These are phyloP conservation scores for Penicillium herquei DNA, from an alignment of 495 filamentous ascomycete species.

Conservation along the genomic window DNA sequence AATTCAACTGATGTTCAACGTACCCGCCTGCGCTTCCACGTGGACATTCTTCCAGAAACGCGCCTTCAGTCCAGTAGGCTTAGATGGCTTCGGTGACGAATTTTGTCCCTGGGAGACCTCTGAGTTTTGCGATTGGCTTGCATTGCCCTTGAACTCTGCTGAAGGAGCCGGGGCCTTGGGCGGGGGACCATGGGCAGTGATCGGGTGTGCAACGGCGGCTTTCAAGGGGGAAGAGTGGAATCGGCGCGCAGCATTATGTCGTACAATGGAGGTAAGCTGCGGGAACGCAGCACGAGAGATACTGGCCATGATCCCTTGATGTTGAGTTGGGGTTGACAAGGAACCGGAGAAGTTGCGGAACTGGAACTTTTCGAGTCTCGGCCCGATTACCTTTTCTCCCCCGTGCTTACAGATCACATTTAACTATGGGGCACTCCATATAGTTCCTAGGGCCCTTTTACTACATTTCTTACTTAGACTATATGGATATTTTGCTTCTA, in stretches of 20 bases:
- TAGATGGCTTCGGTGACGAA: slow-evolving; percentile 31
- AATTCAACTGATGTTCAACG: slow-evolving; percentile 10
- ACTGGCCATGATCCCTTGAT: slow-evolving; percentile 13
- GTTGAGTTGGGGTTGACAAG: not conserved
- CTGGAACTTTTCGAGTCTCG: slow-evolving; percentile 16
- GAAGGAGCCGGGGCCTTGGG: slow-evolving; percentile 69
- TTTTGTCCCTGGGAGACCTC: slow-evolving; percentile 50
- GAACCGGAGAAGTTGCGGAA: slow-evolving; percentile 4
- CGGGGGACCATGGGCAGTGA: slow-evolving; percentile 81
- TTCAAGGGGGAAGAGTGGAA: slow-evolving; percentile 54
- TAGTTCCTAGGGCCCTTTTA: not conserved
- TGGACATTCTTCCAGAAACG: slow-evolving; percentile 83
- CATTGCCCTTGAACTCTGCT: slow-evolving; percentile 45
- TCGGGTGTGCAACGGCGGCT: slow-evolving; percentile 60
- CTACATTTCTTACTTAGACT: too few species aligned
- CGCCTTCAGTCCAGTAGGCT: slow-evolving; percentile 54
- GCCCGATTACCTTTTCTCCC: slow-evolving; percentile 11
- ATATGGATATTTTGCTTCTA: too few species aligned
- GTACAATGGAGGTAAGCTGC: slow-evolving; percentile 17
- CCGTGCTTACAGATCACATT: not conserved
- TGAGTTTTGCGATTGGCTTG: slow-evolving; percentile 49
- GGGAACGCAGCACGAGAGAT: slow-evolving; percentile 24
- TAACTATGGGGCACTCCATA: not conserved
- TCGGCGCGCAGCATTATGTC: slow-evolving; percentile 21
- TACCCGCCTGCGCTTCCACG: slow-evolving; percentile 54